Percentiles rank a stretch among this genome's conserved stretches.
Evolutionary conservation across 352 stramenopile species (phyloP).

Genomic region (Phytophthora megakarya): DNA sequence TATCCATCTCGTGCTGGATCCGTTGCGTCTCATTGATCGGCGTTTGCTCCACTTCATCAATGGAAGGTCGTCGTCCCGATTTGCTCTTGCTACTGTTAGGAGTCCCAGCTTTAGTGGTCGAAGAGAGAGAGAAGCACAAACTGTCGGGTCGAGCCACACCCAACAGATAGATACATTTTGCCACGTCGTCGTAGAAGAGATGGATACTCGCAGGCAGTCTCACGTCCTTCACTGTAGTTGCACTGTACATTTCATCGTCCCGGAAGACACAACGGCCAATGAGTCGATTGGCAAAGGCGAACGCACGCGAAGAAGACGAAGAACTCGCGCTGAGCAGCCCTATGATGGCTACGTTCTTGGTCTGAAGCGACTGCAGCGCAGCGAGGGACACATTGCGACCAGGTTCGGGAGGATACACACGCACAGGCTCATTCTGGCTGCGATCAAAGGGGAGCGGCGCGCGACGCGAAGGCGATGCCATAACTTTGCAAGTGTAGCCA

Average conservation of each 20-base stretch:
- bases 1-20: slow-evolving; percentile 19
- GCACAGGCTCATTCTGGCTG: slow-evolving; percentile 50
- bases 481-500: not conserved
- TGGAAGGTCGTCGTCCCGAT: slow-evolving; percentile 8
- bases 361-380: slow-evolving; percentile 51
- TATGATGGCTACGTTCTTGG: slow-evolving; percentile 50
- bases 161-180: slow-evolving; percentile 59
- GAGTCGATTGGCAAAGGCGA: slow-evolving; percentile 64
- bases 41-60: slow-evolving; percentile 13
- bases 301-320: slow-evolving; percentile 37
- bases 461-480: slow-evolving; percentile 18
- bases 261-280: slow-evolving; percentile 64
- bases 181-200: slow-evolving; percentile 59
- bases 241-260: slow-evolving; percentile 33
- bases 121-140: slow-evolving; percentile 31
- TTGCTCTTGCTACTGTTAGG: slow-evolving; percentile 20
- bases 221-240: slow-evolving; percentile 28
- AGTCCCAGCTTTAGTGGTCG: slow-evolving; percentile 6
- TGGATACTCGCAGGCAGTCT: slow-evolving; percentile 50
- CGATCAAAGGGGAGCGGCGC: slow-evolving; percentile 39
- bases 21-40: slow-evolving; percentile 19
- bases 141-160: slow-evolving; percentile 51
- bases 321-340: slow-evolving; percentile 51
- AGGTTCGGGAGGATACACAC: slow-evolving; percentile 57
- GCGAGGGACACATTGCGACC: slow-evolving; percentile 14